Conservation (phyloP, 139 green algal species). For the Chlamydomonas schloesseri region DNA sequence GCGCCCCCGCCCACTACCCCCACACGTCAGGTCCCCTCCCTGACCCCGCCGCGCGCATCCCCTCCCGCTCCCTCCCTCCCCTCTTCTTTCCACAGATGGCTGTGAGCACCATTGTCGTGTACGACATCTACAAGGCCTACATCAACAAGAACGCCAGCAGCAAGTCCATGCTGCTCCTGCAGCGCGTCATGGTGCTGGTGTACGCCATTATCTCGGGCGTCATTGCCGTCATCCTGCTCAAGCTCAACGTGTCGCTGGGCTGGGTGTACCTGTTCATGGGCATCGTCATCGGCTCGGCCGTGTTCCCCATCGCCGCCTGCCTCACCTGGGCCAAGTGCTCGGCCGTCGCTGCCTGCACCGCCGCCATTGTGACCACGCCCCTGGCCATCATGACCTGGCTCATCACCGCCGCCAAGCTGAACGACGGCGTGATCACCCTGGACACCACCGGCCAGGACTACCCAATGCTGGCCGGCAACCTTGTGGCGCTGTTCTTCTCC, state of each 20-base stretch:
- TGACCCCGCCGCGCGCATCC: too few relatives aligned
- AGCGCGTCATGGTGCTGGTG: conserved; percentile 71
- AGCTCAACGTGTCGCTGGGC: conserved; percentile 80
- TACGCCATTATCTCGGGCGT: conserved; percentile 80
- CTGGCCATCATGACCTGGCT: conserved; percentile 76
- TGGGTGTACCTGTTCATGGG: conserved; percentile 91
- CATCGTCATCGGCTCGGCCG: conserved; percentile 88
- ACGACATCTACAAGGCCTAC: conserved; percentile 80
- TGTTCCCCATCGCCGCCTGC: conserved; percentile 69
- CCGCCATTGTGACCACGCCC: conserved; percentile 68
- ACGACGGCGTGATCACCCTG: conserved; percentile 43
- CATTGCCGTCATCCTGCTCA: conserved; percentile 87
- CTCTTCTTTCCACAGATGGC: conserved; percentile 30
- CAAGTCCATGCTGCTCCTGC: conserved; percentile 73
- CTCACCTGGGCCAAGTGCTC: conserved; percentile 73
- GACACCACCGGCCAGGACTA: conserved; percentile 75
- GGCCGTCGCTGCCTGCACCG: conserved; percentile 73
- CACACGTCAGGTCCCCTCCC: too few relatives aligned
- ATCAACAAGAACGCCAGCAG: conserved; percentile 84
- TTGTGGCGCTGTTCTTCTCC: conserved; percentile 81
- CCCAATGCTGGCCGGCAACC: conserved; percentile 91
- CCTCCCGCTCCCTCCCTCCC: too few relatives aligned
- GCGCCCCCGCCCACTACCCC: too few relatives aligned
- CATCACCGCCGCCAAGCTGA: conserved; percentile 50
- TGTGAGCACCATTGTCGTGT: conserved; percentile 88